A percentile compares a stretch with the other conserved stretches of the same genome.
Evolutionary conservation across 176 grass and related monocot species (phyloP).

Genomic region (Carex myosuroides): DNA sequence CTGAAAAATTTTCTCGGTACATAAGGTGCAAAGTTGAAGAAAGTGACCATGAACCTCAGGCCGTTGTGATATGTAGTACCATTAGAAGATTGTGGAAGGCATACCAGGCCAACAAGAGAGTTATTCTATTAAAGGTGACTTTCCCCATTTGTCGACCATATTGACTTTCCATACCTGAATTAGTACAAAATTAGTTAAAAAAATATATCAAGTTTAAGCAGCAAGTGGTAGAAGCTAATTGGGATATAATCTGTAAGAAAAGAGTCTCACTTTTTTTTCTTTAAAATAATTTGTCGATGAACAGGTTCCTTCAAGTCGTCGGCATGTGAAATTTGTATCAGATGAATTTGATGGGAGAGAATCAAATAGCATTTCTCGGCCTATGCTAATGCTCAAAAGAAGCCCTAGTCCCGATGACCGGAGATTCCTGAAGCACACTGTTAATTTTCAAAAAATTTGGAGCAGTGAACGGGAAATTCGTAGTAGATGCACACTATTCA

Average conservation of each 20-base stretch:
- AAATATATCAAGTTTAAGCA: not conserved
- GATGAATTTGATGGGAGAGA: conserved; percentile 57
- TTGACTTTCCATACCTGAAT: not conserved
- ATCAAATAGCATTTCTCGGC: conserved; percentile 43
- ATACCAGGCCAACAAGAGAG: conserved; percentile 53
- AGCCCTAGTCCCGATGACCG: conserved; percentile 48
- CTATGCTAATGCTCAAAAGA: conserved; percentile 75
- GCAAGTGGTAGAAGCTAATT: not conserved
- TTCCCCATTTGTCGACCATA: not conserved
- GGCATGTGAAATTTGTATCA: conserved; percentile 51
- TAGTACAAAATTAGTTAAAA: not conserved
- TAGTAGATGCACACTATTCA: conserved; percentile 82
- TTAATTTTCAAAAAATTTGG: conserved; percentile 90
- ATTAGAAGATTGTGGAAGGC: conserved; percentile 88
- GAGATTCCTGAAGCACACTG: conserved; percentile 42
- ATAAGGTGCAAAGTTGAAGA: conserved; percentile 60
- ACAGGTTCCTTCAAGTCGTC: conserved; percentile 84
- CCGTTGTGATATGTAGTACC: conserved; percentile 62
- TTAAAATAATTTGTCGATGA: not conserved
- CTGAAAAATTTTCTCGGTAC: conserved; percentile 74
- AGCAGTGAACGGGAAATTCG: conserved; percentile 77
- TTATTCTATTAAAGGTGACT: conserved; percentile 63
- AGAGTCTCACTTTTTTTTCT: not conserved
- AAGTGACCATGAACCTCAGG: conserved; percentile 58
- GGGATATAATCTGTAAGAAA: not conserved